These are phyloP conservation scores for Sisymbrium altissimum DNA, from an alignment of 345 rosid species.

Conservation along the genomic window DNA sequence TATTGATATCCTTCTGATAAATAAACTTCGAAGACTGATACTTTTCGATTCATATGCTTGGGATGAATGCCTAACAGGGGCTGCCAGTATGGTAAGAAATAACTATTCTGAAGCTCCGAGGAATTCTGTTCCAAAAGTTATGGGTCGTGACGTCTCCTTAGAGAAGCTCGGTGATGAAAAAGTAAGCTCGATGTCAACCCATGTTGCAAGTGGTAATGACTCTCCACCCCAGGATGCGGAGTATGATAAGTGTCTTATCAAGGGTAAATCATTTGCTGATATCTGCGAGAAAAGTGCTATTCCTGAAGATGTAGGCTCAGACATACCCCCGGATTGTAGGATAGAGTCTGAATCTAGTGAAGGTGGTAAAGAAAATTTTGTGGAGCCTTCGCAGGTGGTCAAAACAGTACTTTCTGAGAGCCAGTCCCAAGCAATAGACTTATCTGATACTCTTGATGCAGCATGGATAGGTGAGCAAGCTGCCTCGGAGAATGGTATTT, in stretches of 20 bases:
- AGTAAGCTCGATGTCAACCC: slow-evolving; percentile 32
- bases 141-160: slow-evolving; percentile 37
- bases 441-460: slow-evolving; percentile 77
- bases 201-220: slow-evolving; percentile 42
- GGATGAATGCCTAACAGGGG: slow-evolving; percentile 74
- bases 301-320: slow-evolving; percentile 35
- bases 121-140: slow-evolving; percentile 35
- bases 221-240: slow-evolving; percentile 35
- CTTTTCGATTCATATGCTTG: slow-evolving; percentile 73
- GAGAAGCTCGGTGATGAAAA: slow-evolving; percentile 57
- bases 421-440: slow-evolving; percentile 43
- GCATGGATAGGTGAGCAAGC: slow-evolving; percentile 65
- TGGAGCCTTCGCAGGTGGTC: slow-evolving; percentile 45
- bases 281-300: slow-evolving; percentile 19
- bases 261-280: slow-evolving; percentile 29
- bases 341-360: slow-evolving; percentile 38
- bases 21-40: slow-evolving; percentile 70
- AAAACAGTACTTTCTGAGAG: slow-evolving; percentile 49
- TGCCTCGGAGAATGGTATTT: slow-evolving; percentile 62
- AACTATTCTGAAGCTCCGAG: slow-evolving; percentile 39
- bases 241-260: slow-evolving; percentile 15
- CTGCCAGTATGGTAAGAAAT: slow-evolving; percentile 45
- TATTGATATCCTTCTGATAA: slow-evolving; percentile 79
- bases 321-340: slow-evolving; percentile 32
- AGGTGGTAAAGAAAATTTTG: slow-evolving; percentile 33